A percentile compares a stretch with the other conserved stretches of the same genome.
Evolutionary conservation across 192 early-diverging fungal genomes (phyloP).

Genomic region (Piromyces sp.): DNA sequence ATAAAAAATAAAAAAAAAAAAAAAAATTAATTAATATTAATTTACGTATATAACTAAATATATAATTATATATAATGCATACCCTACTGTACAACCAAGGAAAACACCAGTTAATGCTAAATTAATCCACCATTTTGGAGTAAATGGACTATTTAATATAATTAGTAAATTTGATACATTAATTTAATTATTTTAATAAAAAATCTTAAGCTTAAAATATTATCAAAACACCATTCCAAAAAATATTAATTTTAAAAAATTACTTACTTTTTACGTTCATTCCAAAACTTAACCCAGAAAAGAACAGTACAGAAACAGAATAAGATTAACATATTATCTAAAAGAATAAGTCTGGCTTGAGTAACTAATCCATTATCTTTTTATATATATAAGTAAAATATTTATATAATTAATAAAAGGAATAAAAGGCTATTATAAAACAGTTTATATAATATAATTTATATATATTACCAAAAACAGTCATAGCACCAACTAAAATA

Average conservation of each 20-base stretch:
- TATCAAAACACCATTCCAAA: too few relatives aligned
- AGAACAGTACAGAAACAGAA: slow-evolving; percentile 73
- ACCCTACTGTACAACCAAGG: slow-evolving; percentile 57
- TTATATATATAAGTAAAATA: too few relatives aligned
- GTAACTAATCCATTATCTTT: slow-evolving; percentile 78
- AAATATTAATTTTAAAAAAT: slow-evolving; percentile 7
- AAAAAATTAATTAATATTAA: too few relatives aligned
- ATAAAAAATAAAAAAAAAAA: too few relatives aligned
- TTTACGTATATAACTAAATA: too few relatives aligned
- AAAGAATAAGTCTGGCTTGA: slow-evolving; percentile 79
- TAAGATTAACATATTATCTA: slow-evolving; percentile 85
- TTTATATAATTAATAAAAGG: too few relatives aligned
- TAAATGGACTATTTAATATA: slow-evolving; percentile 42
- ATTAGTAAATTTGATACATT: slow-evolving; percentile 7
- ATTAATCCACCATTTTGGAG: slow-evolving; percentile 71
- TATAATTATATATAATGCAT: background rate
- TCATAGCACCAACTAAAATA: slow-evolving; percentile 52
- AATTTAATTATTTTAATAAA: too few relatives aligned
- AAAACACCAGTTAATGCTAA: slow-evolving; percentile 58
- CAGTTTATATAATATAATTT: background rate
- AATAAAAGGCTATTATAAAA: too few relatives aligned
- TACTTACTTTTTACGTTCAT: slow-evolving; percentile 22
- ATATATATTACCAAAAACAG: slow-evolving; percentile 54
- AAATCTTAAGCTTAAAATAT: too few relatives aligned
- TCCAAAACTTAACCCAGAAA: slow-evolving; percentile 76